These are phyloP conservation scores for Castanea mollissima DNA, from an alignment of 306 rosid species.

Conservation along the genomic window DNA sequence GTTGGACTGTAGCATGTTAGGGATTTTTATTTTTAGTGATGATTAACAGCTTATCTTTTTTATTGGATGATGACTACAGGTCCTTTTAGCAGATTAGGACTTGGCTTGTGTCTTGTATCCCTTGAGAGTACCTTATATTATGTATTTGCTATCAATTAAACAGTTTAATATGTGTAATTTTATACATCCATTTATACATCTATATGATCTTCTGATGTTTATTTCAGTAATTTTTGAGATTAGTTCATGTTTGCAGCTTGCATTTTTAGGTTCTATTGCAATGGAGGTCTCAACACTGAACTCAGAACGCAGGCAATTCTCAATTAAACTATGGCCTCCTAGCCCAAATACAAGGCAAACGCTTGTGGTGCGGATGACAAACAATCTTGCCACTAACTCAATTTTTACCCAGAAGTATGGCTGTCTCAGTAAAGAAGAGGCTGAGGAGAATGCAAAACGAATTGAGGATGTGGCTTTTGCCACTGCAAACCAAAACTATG, in stretches of 20 bases:
- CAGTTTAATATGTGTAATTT: background rate
- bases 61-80: background rate
- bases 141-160: background rate
- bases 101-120: background rate
- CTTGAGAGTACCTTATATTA: background rate
- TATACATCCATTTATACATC: background rate
- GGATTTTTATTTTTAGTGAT: background rate
- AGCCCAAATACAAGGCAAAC: slow-evolving; percentile 84
- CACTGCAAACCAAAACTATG: slow-evolving; percentile 62
- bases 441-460: slow-evolving; percentile 72
- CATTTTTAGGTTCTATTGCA: slow-evolving; percentile 40
- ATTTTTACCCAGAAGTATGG: slow-evolving; percentile 87
- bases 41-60: background rate
- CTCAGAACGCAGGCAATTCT: slow-evolving; percentile 61
- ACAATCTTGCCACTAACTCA: slow-evolving; percentile 70
- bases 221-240: background rate
- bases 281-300: slow-evolving; percentile 51
- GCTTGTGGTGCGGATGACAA: slow-evolving; percentile 82
- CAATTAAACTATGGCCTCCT: slow-evolving; percentile 97
- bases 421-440: slow-evolving; percentile 63
- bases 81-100: background rate
- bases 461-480: slow-evolving; percentile 80
- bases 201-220: background rate
- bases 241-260: background rate
- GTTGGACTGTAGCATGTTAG: background rate